Conservation (phyloP, 139 green algal genomes). For the Eudorina sp. region DNA sequence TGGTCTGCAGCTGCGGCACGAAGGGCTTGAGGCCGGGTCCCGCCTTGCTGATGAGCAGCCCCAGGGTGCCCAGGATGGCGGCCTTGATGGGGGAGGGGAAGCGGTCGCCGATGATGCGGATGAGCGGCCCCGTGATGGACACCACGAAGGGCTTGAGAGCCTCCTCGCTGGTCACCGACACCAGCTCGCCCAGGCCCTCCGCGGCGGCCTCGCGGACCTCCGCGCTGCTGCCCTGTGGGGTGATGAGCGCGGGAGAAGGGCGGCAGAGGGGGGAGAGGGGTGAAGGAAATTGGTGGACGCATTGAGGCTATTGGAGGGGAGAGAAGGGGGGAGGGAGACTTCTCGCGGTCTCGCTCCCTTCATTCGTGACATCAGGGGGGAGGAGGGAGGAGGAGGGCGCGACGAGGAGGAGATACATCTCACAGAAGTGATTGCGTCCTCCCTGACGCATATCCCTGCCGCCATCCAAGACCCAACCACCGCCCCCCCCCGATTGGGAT, state of each 20-base stretch:
- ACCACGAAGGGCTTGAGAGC: constrained; percentile 93
- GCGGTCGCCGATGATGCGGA: constrained; percentile 92
- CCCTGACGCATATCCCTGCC: too few relatives aligned
- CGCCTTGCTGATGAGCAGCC: constrained; percentile 87
- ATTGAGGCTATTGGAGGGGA: not conserved
- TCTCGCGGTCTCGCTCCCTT: too few relatives aligned
- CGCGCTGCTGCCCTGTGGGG: constrained; percentile 71
- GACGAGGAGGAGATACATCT: too few relatives aligned
- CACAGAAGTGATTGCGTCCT: too few relatives aligned
- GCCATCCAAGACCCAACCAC: too few relatives aligned
- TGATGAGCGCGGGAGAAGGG: not conserved
- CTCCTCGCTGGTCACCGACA: constrained; percentile 83
- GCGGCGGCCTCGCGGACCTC: constrained; percentile 92
- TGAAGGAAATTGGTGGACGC: not conserved
- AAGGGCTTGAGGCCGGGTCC: constrained; percentile 94
- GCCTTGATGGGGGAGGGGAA: constrained; percentile 84
- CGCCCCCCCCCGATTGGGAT: too few relatives aligned
- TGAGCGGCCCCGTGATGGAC: constrained; percentile 95
- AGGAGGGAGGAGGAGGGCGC: too few relatives aligned
- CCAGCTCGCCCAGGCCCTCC: constrained; percentile 92
- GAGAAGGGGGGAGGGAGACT: not conserved
- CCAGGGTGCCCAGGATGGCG: constrained; percentile 93
- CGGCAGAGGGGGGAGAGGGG: not conserved
- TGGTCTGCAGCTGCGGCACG: constrained; percentile 98
- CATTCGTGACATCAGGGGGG: too few relatives aligned